Base-by-base conservation (phyloP, 1,139 yeast genomes). In the Tardiomyces digboiensis region DNA sequence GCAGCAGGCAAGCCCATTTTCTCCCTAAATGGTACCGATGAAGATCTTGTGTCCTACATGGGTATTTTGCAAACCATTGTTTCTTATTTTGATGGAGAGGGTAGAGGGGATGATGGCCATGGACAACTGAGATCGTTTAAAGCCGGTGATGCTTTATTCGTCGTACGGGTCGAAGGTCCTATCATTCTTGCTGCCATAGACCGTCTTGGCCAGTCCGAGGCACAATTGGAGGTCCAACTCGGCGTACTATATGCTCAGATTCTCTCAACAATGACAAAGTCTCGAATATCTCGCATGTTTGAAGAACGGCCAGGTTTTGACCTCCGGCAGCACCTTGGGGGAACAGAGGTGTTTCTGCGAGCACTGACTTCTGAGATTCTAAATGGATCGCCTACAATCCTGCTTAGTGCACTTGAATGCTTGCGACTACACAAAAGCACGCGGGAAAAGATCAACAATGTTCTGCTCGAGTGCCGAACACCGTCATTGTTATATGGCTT, bases 1-100 rank as follows among this genome's bases (percentile, higher is more conserved):
- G 67, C 81, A 2, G 95, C 97, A 0, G 98, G 98, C 0, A 91
- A 91, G 60, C 97, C 96, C 1, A 84, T 91, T 7, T 91, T 82
- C 61, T 77, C 94, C 1, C 70, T 83, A 70, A 74, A 81, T 57
- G 96, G 95, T 2, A 66, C 78, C 0, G 95, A 87, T 49, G 81
- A 78, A 42, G 65, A 80, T 21, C 70, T 83, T 1, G 68, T 84
- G 41, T 86, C 91, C 1, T 83, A 84, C 56, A 78, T 85, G 16
- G 70, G 64, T 1, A 67, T 82, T 2, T 68, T 82, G 6, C 84
- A 84, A 44, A 80, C 89, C 0, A 75, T 82, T 20, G 72, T 80
- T 6, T 74, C 84, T 1, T 76, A 76, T 42, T 80, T 79, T 54
- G 76, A 76, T 8, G 14, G 33, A 5, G 14, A n/a, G 16, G 5